Evolutionary conservation across 2,329 filamentous ascomycete species (phyloP), one percentile per base, ranked within the genome.

Genomic region (Fusarium subglutinans): DNA sequence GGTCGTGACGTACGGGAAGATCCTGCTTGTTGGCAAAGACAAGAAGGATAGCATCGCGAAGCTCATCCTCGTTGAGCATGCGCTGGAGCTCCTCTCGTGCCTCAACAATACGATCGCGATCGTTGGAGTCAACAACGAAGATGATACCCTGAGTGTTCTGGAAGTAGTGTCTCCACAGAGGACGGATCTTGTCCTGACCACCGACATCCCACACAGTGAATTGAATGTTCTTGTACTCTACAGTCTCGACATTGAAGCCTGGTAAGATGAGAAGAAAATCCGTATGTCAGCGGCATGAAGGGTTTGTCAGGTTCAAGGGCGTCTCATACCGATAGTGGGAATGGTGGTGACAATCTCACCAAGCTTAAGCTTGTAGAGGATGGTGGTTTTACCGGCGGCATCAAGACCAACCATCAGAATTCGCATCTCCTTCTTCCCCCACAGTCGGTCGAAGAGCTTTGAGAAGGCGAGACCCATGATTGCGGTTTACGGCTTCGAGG

Each of bases 11-110:
- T 89, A 98, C 96, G 80, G 93, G 93, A 86, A 98, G 88, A 95
- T 99, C 96, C 90, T 99, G 96, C 90, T 99, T 99, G 92, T 99
- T 99, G 87, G 96, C 96, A 82, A 99, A 99, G 81, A 99, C 96
- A 81, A 99, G 88, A 80, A 99, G 91, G 80, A 98, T 92, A 78
- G 96, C 96, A 84, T 99, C 96, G 84, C 96, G 94, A 86, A 99
- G 94, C 89, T 99, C 96, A 79, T 98, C 94, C 87, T 99, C 96
- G 87, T 98, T 97, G 85, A 99, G 91, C 91, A 99, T 99, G 84
- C 96, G 93, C 86, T 97, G 94, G 82, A 99, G 89, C 87, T 99
- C 96, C 86, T 97, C 95, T 76, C 94, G 92, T 81, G 96, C 96
- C 90, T 99, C 96, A 79, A 96, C 93, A 82, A 99, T 93, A 91